phyloP scores from a whole-genome alignment of 768 basidiomycete genomes.

The Chalciporus sphaerocephalus region DNA sequence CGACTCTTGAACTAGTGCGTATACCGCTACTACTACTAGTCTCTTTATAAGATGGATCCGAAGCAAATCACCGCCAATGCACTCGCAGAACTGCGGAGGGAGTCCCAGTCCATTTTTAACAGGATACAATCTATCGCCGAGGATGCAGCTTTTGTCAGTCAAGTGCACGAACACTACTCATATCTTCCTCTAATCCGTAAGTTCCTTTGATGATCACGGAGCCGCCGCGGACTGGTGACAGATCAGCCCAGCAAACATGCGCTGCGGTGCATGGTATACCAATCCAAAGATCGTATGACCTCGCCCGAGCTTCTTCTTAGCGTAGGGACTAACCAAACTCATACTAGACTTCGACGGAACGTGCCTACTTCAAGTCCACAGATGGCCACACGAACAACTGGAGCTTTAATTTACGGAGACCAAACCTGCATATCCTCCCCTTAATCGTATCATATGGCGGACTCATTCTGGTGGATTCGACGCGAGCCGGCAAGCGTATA shows the following conservation, averaged over 20 bases:
- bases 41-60: not conserved
- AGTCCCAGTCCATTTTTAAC: constrained; percentile 77
- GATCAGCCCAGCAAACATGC: constrained; percentile 67
- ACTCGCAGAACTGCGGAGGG: constrained; percentile 55
- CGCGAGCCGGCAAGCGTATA: constrained; percentile 86
- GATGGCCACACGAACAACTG: constrained; percentile 85
- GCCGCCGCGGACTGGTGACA: not conserved
- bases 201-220: constrained; percentile 27
- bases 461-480: constrained; percentile 86
- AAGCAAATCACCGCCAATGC: constrained; percentile 17
- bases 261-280: constrained; percentile 94
- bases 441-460: constrained; percentile 52
- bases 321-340: not conserved
- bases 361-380: constrained; percentile 88
- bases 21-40: too few species aligned
- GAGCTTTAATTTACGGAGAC: constrained; percentile 77
- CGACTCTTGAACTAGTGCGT: not conserved
- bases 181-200: constrained; percentile 54
- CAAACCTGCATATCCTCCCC: constrained; percentile 76
- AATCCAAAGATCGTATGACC: constrained; percentile 57
- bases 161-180: constrained; percentile 45
- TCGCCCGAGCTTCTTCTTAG: not conserved
- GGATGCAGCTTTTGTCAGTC: constrained; percentile 66
- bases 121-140: constrained; percentile 81
- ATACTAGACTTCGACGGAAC: constrained; percentile 12